Percentiles rank a stretch among this genome's conserved stretches.
Conservation (phyloP, 2,329 filamentous ascomycete genomes). For the Colletotrichum plurivorum region DNA sequence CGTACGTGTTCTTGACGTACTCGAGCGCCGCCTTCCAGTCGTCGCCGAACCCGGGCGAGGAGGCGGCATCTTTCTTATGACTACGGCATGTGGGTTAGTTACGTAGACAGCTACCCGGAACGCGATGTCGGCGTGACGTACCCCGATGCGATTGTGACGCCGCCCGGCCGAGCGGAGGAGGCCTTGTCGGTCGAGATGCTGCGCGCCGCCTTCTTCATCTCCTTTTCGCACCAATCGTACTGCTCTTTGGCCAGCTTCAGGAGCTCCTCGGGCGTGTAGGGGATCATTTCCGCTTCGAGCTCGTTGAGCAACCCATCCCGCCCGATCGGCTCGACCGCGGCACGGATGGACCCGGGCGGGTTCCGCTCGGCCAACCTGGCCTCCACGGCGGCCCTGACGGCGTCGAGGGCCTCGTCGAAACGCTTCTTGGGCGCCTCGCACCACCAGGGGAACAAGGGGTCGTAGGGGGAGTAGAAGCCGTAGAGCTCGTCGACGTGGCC, state of each 20-base stretch:
- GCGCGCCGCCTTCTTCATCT: constrained; percentile 66
- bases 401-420: constrained; percentile 53
- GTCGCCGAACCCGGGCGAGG: constrained; percentile 48
- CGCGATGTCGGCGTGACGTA: constrained; percentile 7
- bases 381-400: constrained; percentile 54
- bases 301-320: constrained; percentile 64
- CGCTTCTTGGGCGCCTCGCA: constrained; percentile 58
- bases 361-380: constrained; percentile 48
- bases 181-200: constrained; percentile 55
- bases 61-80: background rate
- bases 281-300: constrained; percentile 69
- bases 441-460: constrained; percentile 72
- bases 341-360: constrained; percentile 28
- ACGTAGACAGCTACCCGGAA: background rate
- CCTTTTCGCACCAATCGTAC: constrained; percentile 68
- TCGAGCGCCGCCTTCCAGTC: constrained; percentile 69
- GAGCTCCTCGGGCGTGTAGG: constrained; percentile 70
- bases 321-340: constrained; percentile 68
- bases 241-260: constrained; percentile 65
- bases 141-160: background rate
- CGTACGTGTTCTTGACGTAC: constrained; percentile 68
- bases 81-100: constrained; percentile 3
- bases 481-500: constrained; percentile 61
- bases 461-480: constrained; percentile 67
- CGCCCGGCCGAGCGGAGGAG: constrained; percentile 11